These are phyloP conservation scores for Scenedesmus sp. DNA, from an alignment of 163 green algal genomes.

Conservation along the genomic window DNA sequence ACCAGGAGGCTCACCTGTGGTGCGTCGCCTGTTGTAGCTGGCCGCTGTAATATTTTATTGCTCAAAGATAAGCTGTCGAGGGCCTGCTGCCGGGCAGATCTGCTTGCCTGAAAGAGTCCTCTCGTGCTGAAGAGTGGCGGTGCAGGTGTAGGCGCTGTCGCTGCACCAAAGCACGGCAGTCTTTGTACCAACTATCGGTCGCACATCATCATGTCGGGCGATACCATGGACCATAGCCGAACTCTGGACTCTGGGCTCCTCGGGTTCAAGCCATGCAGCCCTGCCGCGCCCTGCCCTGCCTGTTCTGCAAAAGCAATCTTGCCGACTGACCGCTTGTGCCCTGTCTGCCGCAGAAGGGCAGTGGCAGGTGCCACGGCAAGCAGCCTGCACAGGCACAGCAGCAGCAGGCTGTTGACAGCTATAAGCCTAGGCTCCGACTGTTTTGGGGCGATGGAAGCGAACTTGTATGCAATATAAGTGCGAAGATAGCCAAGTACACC, in stretches of 20 bases:
- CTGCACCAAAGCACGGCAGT: conserved; percentile 1
- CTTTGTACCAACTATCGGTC: background rate
- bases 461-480: background rate
- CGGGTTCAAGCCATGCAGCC: background rate
- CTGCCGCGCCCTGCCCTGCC: background rate
- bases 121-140: background rate
- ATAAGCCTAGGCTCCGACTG: background rate
- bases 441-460: background rate
- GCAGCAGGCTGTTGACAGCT: background rate
- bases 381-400: background rate
- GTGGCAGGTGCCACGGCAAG: background rate
- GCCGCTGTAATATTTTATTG: background rate
- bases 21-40: background rate
- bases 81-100: background rate
- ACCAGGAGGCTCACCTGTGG: conserved; percentile 4
- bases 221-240: background rate
- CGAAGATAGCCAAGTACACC: background rate
- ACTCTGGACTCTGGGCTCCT: conserved; percentile 4
- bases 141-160: background rate
- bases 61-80: background rate
- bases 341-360: background rate
- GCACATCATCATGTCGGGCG: background rate
- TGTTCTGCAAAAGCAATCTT: background rate
- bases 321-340: too few relatives aligned
- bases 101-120: background rate